Evolutionary conservation across 805 yeast genomes (phyloP).

Genomic region (Yamadazyma paraphyllophila): DNA sequence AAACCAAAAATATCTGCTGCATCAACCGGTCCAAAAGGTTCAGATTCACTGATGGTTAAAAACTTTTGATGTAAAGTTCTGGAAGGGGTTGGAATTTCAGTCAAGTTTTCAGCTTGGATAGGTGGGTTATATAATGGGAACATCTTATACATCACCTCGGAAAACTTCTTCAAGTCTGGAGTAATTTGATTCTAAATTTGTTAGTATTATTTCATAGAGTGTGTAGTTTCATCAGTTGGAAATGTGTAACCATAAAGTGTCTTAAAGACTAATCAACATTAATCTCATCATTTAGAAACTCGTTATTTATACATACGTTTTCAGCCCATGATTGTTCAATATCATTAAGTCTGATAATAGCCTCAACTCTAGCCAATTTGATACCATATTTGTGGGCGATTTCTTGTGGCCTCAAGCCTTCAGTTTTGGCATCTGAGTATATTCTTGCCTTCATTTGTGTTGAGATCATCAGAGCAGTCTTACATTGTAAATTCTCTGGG

Average conservation of each 20-base stretch:
- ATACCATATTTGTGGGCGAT: conserved; percentile 77
- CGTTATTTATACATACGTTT: conserved; percentile 49
- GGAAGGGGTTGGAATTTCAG: conserved; percentile 91
- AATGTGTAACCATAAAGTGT: conserved; percentile 33
- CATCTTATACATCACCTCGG: conserved; percentile 67
- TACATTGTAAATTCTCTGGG: conserved; percentile 69
- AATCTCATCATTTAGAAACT: conserved; percentile 13
- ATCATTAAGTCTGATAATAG: conserved; percentile 65
- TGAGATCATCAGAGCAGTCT: conserved; percentile 62
- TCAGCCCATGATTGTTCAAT: conserved; percentile 63
- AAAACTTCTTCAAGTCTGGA: conserved; percentile 57
- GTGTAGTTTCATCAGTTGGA: conserved; percentile 9
- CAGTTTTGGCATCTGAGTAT: conserved; percentile 50
- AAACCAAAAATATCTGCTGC: conserved; percentile 82
- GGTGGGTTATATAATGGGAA: conserved; percentile 65
- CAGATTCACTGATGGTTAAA: conserved; percentile 87
- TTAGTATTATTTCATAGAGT: conserved; percentile 29
- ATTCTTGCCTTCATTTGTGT: conserved; percentile 60
- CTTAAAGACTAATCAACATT: conserved; percentile 75
- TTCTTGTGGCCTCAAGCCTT: conserved; percentile 60
- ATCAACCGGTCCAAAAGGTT: conserved; percentile 93
- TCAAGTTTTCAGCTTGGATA: conserved; percentile 62
- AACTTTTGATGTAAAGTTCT: conserved; percentile 80
- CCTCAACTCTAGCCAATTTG: conserved; percentile 84
- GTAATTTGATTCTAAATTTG: conserved; percentile 47